Conservation (phyloP, 345 rosid genomes). For the Psidium guajava region DNA sequence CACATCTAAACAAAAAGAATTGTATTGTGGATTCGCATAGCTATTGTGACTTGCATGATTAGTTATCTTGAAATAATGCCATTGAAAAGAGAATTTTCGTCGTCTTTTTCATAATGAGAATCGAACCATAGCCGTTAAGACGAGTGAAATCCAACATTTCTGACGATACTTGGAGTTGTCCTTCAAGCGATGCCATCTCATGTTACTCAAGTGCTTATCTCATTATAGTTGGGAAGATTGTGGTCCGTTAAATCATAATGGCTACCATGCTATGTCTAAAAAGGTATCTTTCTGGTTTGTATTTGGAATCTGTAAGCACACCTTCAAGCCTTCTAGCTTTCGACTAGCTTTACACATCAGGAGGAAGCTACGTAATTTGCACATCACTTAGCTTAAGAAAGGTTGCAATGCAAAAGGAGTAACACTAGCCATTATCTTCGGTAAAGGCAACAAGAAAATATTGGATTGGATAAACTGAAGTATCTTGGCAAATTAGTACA, state of each 20-base stretch:
- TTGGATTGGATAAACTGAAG: background rate
- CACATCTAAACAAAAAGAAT: background rate
- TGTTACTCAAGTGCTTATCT: background rate
- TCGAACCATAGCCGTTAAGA: rapidly evolving
- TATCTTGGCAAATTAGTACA: background rate
- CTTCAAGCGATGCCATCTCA: rapidly evolving
- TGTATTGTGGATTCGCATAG: background rate
- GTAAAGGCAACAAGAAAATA: background rate
- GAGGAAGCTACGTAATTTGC: background rate
- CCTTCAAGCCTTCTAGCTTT: too few relatives aligned
- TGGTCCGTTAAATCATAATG: background rate
- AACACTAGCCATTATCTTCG: background rate
- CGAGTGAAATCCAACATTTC: background rate
- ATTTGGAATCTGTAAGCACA: too few relatives aligned
- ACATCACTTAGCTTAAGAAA: background rate
- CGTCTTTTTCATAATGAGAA: background rate
- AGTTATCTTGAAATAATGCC: background rate
- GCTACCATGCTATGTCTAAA: background rate
- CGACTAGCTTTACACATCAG: too few relatives aligned
- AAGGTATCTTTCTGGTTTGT: too few relatives aligned
- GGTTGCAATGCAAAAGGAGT: background rate
- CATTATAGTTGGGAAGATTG: background rate
- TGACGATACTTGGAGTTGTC: background rate
- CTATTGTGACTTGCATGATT: background rate
- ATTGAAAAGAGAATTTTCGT: background rate